These are phyloP conservation scores for Arabidopsis suecica DNA, from an alignment of 345 rosid genomes.

Conservation along the genomic window DNA sequence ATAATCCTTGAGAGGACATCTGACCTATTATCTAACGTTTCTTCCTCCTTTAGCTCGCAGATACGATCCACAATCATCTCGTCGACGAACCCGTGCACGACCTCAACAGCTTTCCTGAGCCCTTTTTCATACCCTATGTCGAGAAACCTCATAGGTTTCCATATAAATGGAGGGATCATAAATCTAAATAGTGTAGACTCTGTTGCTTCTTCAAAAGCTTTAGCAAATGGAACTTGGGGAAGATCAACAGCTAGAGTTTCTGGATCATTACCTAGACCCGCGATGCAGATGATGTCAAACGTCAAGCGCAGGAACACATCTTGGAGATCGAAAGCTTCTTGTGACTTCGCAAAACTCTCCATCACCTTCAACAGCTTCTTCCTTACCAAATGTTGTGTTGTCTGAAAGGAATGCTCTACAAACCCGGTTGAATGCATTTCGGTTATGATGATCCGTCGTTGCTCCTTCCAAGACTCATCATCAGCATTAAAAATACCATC, in stretches of 20 bases:
- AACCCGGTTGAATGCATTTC: slow-evolving; percentile 55
- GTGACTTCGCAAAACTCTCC: slow-evolving; percentile 46
- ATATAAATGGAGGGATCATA: slow-evolving; percentile 54
- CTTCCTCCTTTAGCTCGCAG: slow-evolving; percentile 49
- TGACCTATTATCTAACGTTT: slow-evolving; percentile 31
- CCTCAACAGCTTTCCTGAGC: slow-evolving; percentile 53
- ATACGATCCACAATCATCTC: slow-evolving; percentile 48
- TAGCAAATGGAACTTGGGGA: slow-evolving; percentile 48
- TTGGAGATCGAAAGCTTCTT: slow-evolving; percentile 57
- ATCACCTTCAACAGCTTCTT: slow-evolving; percentile 61
- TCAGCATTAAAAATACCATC: slow-evolving; percentile 76
- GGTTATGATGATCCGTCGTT: slow-evolving; percentile 58
- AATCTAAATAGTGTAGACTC: slow-evolving; percentile 60
- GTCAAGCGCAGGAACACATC: slow-evolving; percentile 64
- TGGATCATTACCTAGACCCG: slow-evolving; percentile 72
- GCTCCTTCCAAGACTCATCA: slow-evolving; percentile 61
- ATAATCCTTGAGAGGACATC: slow-evolving; percentile 72
- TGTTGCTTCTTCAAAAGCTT: slow-evolving; percentile 63
- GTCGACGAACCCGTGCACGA: slow-evolving; percentile 54
- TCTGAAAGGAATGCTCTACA: slow-evolving; percentile 46
- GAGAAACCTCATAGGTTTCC: slow-evolving; percentile 60
- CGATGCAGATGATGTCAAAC: slow-evolving; percentile 66
- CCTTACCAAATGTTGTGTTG: slow-evolving; percentile 53
- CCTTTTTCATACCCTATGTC: slow-evolving; percentile 58
- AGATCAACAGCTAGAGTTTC: slow-evolving; percentile 50